Conservation (phyloP, 805 yeast genomes). For the Candida hungchunana region DNA sequence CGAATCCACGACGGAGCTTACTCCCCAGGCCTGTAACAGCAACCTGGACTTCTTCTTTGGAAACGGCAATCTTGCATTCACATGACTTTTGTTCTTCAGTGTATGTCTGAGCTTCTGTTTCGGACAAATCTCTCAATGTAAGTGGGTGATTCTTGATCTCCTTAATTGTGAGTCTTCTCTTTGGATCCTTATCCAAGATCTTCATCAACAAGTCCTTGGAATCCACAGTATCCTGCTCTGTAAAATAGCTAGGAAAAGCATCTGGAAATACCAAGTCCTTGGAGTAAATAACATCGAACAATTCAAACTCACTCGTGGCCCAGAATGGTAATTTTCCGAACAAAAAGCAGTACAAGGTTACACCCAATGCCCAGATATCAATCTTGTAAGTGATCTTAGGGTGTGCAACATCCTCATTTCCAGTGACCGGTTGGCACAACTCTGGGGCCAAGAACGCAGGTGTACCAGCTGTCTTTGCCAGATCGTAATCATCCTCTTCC, state of each 20-base stretch:
- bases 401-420: conserved; percentile 23
- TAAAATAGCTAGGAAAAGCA: conserved; percentile 40
- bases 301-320: conserved; percentile 79
- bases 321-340: conserved; percentile 89
- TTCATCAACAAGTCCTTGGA: conserved; percentile 54
- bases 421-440: conserved; percentile 54
- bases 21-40: conserved; percentile 84
- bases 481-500: conserved; percentile 67
- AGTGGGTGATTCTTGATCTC: conserved; percentile 81
- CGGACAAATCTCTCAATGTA: conserved; percentile 39
- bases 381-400: conserved; percentile 73
- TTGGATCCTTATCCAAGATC: conserved; percentile 68
- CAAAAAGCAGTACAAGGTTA: conserved; percentile 80
- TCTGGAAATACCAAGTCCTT: conserved; percentile 56
- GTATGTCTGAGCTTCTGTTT: conserved; percentile 21
- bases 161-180: conserved; percentile 58
- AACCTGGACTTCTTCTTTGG: conserved; percentile 63
- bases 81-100: conserved; percentile 26
- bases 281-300: conserved; percentile 76
- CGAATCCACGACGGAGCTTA: conserved; percentile 38
- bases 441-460: conserved; percentile 98
- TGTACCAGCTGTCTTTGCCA: conserved; percentile 96
- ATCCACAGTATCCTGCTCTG: conserved; percentile 37
- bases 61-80: conserved; percentile 44
- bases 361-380: conserved; percentile 98